Evolutionary conservation across 2,329 filamentous ascomycete genomes (phyloP).

Genomic region (Sporothrix phasma): DNA sequence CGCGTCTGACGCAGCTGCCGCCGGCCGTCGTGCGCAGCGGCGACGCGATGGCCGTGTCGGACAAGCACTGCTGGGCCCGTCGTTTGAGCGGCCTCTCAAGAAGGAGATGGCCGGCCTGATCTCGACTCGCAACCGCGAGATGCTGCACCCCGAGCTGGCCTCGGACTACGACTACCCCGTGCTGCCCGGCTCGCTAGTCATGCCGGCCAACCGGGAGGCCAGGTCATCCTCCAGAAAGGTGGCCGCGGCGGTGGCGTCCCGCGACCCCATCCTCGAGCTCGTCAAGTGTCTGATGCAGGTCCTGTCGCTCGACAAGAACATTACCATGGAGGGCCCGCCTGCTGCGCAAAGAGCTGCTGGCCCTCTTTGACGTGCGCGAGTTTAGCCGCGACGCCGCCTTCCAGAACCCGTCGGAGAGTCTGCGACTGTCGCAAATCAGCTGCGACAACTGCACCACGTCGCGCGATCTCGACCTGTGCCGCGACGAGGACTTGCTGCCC

Average conservation of each 20-base stretch:
- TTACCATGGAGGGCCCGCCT: constrained; percentile 79
- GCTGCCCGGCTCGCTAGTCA: constrained; percentile 56
- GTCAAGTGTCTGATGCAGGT: constrained; percentile 93
- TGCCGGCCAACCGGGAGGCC: constrained; percentile 15
- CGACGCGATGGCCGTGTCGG: constrained; percentile 40
- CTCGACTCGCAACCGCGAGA: constrained; percentile 74
- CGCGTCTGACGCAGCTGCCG: constrained; percentile 48
- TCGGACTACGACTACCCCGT: constrained; percentile 77
- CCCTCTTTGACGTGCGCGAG: constrained; percentile 87
- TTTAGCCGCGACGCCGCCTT: constrained; percentile 86
- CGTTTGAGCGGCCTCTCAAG: constrained; percentile 81
- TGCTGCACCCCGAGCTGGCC: constrained; percentile 79
- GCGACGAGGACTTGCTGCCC: constrained; percentile 71
- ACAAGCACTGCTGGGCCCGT: constrained; percentile 62
- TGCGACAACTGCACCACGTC: constrained; percentile 87
- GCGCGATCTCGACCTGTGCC: constrained; percentile 83
- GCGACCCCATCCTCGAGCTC: constrained; percentile 76
- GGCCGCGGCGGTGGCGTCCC: constrained; percentile 25
- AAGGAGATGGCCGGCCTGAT: constrained; percentile 79
- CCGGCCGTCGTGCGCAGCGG: constrained; percentile 31
- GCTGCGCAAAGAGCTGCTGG: constrained; percentile 78
- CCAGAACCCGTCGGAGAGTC: constrained; percentile 67
- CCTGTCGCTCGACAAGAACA: constrained; percentile 79
- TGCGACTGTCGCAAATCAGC: constrained; percentile 65
- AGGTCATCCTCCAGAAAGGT: constrained; percentile 12